Evolutionary conservation across 768 basidiomycete genomes (phyloP).

Genomic region (Kondoa subrosea): DNA sequence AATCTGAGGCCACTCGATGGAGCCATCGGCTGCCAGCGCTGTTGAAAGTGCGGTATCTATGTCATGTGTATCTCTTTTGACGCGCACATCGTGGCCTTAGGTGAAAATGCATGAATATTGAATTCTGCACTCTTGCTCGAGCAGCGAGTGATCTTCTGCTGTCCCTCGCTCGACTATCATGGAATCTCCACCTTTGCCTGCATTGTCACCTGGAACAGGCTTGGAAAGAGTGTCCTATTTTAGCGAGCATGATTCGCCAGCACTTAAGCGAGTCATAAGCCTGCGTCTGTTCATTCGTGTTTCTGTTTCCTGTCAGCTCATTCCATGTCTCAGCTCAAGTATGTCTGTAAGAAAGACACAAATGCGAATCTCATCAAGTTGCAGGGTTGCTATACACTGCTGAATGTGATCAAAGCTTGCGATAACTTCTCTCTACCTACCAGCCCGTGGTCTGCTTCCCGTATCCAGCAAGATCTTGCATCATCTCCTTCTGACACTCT

Average conservation of each 20-base stretch:
- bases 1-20: too few relatives aligned
- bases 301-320: neutral
- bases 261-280: neutral
- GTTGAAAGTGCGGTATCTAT: too few relatives aligned
- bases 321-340: neutral
- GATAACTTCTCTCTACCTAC: slow-evolving; percentile 47
- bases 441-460: slow-evolving; percentile 30
- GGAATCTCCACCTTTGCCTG: neutral
- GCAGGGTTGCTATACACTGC: slow-evolving; percentile 26
- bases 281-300: neutral
- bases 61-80: too few relatives aligned
- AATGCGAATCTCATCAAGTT: neutral
- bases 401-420: slow-evolving; percentile 51
- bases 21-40: too few relatives aligned
- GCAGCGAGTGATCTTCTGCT: too few relatives aligned
- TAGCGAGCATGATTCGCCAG: neutral
- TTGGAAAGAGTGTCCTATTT: neutral
- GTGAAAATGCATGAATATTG: too few relatives aligned
- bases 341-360: neutral
- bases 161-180: too few relatives aligned
- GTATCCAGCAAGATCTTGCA: neutral
- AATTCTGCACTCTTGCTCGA: too few relatives aligned
- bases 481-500: slow-evolving; percentile 22
- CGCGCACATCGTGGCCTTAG: too few relatives aligned
- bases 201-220: neutral